Evolutionary conservation across 495 filamentous ascomycete species (phyloP), one percentile per base, ranked within the genome.

Genomic region (Umbilicaria muhlenbergii): DNA sequence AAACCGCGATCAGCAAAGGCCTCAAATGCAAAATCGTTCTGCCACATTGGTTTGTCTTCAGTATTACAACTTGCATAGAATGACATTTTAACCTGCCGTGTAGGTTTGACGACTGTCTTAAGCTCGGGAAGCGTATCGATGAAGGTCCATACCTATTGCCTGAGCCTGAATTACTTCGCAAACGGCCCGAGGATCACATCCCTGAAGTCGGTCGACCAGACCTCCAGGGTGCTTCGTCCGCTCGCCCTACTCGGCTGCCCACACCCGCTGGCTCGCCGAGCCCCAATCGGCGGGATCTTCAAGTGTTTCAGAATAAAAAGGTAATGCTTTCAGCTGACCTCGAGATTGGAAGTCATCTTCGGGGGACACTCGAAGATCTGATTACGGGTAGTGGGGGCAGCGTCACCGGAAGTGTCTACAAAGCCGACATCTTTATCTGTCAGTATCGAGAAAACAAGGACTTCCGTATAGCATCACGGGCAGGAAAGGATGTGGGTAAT

Each of bases 81-180:
- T 12, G 8, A 15, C 11, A 39, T 34, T 42, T 57, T 67, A 48
- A 67, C 43, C 6, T 32, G 11, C 38, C 34, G 8, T 14, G 32
- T 41, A 89, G 83, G 84, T 94, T 99, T 53, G 91, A 96, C 50
- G 89, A 94, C 55, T 99, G 91, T 58, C 71, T 99, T 32, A 86
- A 82, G 59, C 75, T 99, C 36, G 85, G 87, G 33, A 80, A 80
- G 52, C 74, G 81, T 38, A 94, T 99, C 45, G 77, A 83, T 51
- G 91, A 96, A 52, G 61, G 66, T 11, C 91, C 92, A 11, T 99
- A 99, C 57, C 67, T 70, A 16, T 75, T 96, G 11, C 91, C 92
- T 12, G 70, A 95, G 51, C 86, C 92, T 0, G 83, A 87, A 49
- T 83, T 91, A 15, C 55, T 84, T 13, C 71, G 65, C 18, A 65